Conservation (phyloP, 192 early-diverging fungal genomes). For the Coemansia brasiliensis region DNA sequence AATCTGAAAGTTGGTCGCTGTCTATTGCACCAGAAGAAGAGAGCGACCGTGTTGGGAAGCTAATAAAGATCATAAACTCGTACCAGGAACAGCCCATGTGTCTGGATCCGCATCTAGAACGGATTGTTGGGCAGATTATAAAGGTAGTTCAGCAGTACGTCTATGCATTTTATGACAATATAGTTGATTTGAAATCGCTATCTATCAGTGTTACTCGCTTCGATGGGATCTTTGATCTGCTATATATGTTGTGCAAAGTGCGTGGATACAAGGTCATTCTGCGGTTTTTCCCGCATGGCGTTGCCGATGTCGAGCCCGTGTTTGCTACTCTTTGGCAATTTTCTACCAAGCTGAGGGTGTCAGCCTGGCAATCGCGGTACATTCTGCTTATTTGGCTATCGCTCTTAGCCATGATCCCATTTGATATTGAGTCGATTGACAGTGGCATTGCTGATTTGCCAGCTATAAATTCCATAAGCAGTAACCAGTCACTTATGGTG, state of each 20-base stretch:
- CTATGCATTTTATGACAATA: conserved; percentile 25
- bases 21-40: conserved; percentile 17
- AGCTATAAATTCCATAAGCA: background rate
- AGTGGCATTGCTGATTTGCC: conserved; percentile 55
- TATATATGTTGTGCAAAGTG: conserved; percentile 82
- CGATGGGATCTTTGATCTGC: conserved; percentile 31
- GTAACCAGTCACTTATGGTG: conserved; percentile 59
- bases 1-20: conserved; percentile 14
- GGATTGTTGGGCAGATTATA: conserved; percentile 36
- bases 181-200: background rate
- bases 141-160: conserved; percentile 27
- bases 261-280: conserved; percentile 89
- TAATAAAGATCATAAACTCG: conserved; percentile 22
- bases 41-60: conserved; percentile 12
- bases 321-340: conserved; percentile 64
- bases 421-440: conserved; percentile 87
- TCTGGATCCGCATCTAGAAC: conserved; percentile 48
- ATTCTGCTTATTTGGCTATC: conserved; percentile 89
- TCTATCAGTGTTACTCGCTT: conserved; percentile 12
- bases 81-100: conserved; percentile 54
- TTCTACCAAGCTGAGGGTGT: conserved; percentile 2
- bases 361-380: conserved; percentile 79
- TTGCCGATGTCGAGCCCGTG: conserved; percentile 85
- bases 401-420: conserved; percentile 93
- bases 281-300: conserved; percentile 89